Base-by-base conservation (phyloP, 768 basidiomycete species). In the Heimioporus sp. region DNA sequence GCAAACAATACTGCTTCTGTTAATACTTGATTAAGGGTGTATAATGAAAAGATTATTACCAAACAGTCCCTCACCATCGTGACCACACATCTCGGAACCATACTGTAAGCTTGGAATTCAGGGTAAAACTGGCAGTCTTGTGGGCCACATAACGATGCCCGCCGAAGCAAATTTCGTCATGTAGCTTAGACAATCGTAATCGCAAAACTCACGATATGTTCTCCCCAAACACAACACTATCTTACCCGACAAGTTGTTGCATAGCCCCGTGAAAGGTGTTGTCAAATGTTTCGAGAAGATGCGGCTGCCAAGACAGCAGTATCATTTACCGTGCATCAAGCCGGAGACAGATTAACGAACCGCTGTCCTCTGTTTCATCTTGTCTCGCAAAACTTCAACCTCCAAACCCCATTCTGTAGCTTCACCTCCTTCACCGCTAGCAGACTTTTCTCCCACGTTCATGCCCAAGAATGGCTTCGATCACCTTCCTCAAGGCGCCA, bases 181-280 rank as follows among this genome's bases (percentile, higher is more conserved):
- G 61, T 63, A 7, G 24, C 7, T 15, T 35, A 35, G 44, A 46
- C 46, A 51, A 65, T 59, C 48, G 41, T 24, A 60, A 68, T 71
- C 52, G 54, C 54, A 36, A 21, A 13, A 76, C 88, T 68, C 64
- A 90, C 89, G 76, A 72, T 59, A 73, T 61, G 65, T 87, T 84
- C 67, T 82, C 80, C 44, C 78, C 82, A 51, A 85, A 75, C 52
- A 87, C 73, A 21, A 92, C 77, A 16, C 85, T 83, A 50, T 85
- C 87, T 81, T 84, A 90, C 63, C 83, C 76, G 42, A 81, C 73
- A 48, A 93, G 72, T 60, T 92, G 83, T 57, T 86, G 82, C 53
- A 94, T 83, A 17, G 91, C 91, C 65, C 86, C 83, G 58, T 83
- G 76, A 63, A 90, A 92, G 39, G 85, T 81, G 49, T 88, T 86